Conservation (phyloP, 2,329 filamentous ascomycete genomes). For the Colletotrichum shisoi region DNA sequence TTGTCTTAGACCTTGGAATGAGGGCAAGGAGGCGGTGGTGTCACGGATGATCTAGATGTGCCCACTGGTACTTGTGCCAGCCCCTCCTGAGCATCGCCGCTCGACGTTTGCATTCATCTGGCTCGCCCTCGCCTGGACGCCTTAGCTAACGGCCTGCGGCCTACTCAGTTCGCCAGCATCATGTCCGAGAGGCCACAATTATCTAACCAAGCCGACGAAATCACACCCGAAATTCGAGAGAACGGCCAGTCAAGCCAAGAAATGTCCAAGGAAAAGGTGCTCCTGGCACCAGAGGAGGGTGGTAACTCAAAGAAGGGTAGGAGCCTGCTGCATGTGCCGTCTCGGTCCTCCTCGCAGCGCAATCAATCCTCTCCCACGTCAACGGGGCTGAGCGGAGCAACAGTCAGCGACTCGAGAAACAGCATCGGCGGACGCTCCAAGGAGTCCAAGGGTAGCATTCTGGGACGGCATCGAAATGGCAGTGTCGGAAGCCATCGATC, state of each 20-base stretch:
- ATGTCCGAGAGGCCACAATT: constrained; percentile 48
- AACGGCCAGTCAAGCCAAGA: constrained; percentile 47
- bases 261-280: constrained; percentile 56
- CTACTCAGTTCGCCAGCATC: constrained; percentile 30
- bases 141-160: constrained; percentile 24
- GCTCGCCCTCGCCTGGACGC: constrained; percentile 22
- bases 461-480: constrained; percentile 69
- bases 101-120: constrained; percentile 18
- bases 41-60: constrained; percentile 29
- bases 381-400: constrained; percentile 67
- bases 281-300: constrained; percentile 54
- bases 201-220: constrained; percentile 45
- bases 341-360: constrained; percentile 68
- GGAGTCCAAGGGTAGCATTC: constrained; percentile 70
- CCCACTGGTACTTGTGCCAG: constrained; percentile 15
- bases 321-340: constrained; percentile 65
- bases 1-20: constrained; percentile 40
- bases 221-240: constrained; percentile 43
- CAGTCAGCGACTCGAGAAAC: constrained; percentile 66
- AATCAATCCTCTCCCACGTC: constrained; percentile 67
- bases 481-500: constrained; percentile 73
- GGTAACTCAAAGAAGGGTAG: constrained; percentile 59
- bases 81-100: constrained; percentile 33
- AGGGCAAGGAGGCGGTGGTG: constrained; percentile 24
- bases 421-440: constrained; percentile 71